phyloP scores from a whole-genome alignment of 1,139 yeast species.

The Starmera stellimalicola region DNA sequence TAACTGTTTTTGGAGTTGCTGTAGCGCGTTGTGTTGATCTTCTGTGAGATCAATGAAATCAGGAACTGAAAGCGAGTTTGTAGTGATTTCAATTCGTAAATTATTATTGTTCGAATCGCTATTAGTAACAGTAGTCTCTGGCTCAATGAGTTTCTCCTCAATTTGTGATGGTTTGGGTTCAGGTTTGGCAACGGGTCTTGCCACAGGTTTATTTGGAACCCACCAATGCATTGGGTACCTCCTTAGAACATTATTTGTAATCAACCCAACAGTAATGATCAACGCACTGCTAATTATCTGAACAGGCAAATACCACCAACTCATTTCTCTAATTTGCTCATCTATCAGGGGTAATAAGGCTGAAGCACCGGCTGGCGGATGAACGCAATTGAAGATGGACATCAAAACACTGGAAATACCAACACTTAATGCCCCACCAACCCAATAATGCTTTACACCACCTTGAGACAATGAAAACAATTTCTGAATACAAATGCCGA shows the following conservation, averaged over 20 bases:
- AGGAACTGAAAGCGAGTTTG: too few species aligned
- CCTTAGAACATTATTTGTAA: slow-evolving; percentile 47
- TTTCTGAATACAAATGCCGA: slow-evolving; percentile 49
- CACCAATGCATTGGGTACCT: slow-evolving; percentile 59
- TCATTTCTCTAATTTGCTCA: slow-evolving; percentile 34
- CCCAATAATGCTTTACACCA: slow-evolving; percentile 42
- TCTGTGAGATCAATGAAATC: too few species aligned
- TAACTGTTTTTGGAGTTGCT: too few species aligned
- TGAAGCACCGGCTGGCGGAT: slow-evolving; percentile 72
- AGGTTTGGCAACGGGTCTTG: too few species aligned
- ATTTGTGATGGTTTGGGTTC: slow-evolving; percentile 3
- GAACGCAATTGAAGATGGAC: slow-evolving; percentile 51
- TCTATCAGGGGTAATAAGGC: slow-evolving; percentile 53
- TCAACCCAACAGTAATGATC: slow-evolving; percentile 42
- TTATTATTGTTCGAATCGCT: too few species aligned
- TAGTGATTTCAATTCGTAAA: too few species aligned
- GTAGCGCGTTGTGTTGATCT: too few species aligned
- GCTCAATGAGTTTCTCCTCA: too few species aligned
- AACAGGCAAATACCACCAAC: slow-evolving; percentile 63
- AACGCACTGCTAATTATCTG: slow-evolving; percentile 44
- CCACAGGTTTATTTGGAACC: slow-evolving; percentile 30
- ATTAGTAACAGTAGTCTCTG: too few species aligned
- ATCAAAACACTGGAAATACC: slow-evolving; percentile 46
- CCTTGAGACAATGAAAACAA: slow-evolving; percentile 34
- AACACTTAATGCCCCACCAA: slow-evolving; percentile 54